Evolutionary conservation across 129 eudicot genomes (phyloP).

Genomic region (Erigeron canadensis): DNA sequence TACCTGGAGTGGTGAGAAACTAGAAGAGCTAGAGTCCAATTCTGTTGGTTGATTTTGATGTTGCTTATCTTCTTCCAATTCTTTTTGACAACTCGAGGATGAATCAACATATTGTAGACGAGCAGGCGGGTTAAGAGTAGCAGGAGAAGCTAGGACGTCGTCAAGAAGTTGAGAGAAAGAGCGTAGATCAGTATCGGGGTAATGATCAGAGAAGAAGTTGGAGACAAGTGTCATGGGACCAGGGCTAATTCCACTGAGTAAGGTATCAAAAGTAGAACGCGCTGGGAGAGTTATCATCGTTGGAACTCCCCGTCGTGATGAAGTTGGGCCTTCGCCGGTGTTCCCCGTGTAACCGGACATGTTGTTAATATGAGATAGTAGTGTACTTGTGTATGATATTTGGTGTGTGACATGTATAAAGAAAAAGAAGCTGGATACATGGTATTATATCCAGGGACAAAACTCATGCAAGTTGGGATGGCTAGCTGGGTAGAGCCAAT

Average conservation of each 20-base stretch:
- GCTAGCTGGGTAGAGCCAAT: background rate
- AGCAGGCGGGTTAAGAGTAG: background rate
- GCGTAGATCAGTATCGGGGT: conserved; percentile 21
- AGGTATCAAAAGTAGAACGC: conserved; percentile 12
- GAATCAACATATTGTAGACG: conserved; percentile 7
- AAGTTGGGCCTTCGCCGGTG: background rate
- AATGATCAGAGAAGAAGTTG: conserved; percentile 31
- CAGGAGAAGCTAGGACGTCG: conserved; percentile 15
- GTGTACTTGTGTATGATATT: conserved; percentile 1
- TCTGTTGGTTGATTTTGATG: background rate
- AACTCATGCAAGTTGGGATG: conserved; percentile 7
- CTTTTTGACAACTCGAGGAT: background rate
- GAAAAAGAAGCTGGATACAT: background rate
- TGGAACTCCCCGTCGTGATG: conserved; percentile 13
- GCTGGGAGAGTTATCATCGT: conserved; percentile 27
- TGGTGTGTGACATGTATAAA: conserved; percentile 10
- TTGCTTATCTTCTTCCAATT: background rate
- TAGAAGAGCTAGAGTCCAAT: background rate
- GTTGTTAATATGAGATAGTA: background rate
- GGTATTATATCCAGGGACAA: too few species aligned
- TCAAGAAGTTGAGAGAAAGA: conserved; percentile 26
- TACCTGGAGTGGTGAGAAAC: background rate
- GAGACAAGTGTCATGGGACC: conserved; percentile 43
- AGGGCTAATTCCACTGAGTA: conserved; percentile 20
- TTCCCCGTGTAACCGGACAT: conserved; percentile 3